These are phyloP conservation scores for Sisymbrium altissimum DNA, from an alignment of 345 rosid genomes.

Conservation along the genomic window DNA sequence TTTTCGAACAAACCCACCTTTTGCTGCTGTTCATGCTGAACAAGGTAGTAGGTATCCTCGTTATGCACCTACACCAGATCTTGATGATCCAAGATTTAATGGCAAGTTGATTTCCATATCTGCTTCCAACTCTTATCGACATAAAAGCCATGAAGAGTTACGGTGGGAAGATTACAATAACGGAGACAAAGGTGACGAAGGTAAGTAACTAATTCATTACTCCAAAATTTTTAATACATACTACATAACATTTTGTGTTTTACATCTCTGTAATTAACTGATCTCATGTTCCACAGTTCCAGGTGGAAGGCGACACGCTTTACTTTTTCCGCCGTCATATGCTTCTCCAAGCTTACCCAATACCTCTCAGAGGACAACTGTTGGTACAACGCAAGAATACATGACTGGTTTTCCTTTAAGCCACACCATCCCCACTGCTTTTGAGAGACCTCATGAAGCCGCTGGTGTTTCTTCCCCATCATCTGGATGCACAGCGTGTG, in stretches of 20 bases:
- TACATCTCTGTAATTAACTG: background rate
- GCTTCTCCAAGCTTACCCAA: background rate
- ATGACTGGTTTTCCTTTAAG: background rate
- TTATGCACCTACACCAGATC: slow-evolving; percentile 6
- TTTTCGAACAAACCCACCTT: background rate
- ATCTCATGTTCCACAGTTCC: background rate
- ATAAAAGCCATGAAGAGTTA: slow-evolving; percentile 9
- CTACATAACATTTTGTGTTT: background rate
- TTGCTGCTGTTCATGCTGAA: background rate
- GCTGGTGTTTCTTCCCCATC: background rate
- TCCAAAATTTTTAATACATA: background rate
- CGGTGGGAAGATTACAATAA: slow-evolving; percentile 1
- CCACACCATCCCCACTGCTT: background rate
- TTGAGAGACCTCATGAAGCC: slow-evolving; percentile 2
- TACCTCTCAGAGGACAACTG: background rate
- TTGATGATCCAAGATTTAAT: background rate
- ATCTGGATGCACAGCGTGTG: slow-evolving; percentile 23
- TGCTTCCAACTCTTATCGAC: background rate
- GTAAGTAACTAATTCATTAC: background rate
- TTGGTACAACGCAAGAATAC: background rate
- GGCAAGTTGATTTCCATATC: background rate
- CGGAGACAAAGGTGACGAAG: slow-evolving; percentile 20
- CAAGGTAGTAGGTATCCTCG: background rate
- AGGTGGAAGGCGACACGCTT: background rate
- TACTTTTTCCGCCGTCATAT: background rate